Evolutionary conservation across 2,329 filamentous ascomycete species (phyloP).

Genomic region (Pyricularia sp.): DNA sequence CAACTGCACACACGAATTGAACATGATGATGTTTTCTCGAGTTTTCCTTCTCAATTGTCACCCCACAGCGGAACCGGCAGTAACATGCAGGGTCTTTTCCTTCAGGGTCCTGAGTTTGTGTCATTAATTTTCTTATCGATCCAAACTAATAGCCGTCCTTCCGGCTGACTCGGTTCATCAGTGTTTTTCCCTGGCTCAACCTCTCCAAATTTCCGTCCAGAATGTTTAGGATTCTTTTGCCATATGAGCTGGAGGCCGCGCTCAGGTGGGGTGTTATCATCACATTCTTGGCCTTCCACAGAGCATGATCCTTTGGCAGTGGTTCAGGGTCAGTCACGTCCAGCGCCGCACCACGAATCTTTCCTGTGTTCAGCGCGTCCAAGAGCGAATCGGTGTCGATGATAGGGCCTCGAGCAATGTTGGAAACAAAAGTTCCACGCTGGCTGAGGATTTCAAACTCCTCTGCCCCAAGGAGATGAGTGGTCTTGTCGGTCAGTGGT

Average conservation of each 20-base stretch:
- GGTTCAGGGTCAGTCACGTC: conserved; percentile 59
- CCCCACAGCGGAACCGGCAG: not conserved
- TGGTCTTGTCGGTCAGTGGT: conserved; percentile 26
- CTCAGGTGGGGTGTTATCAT: conserved; percentile 28
- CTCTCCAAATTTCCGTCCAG: conserved; percentile 8
- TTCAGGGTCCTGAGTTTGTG: not conserved
- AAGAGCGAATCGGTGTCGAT: conserved; percentile 31
- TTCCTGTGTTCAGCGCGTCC: conserved; percentile 27
- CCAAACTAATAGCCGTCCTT: conserved; percentile 9
- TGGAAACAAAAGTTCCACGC: conserved; percentile 38
- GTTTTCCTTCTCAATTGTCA: not conserved
- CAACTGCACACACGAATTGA: not conserved
- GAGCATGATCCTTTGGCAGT: conserved; percentile 40
- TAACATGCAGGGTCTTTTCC: not conserved
- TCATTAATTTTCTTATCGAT: not conserved
- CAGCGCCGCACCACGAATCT: conserved; percentile 41
- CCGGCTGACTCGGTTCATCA: conserved; percentile 11
- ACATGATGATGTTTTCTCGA: not conserved
- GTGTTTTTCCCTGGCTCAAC: conserved; percentile 7
- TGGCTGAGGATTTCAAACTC: conserved; percentile 16
- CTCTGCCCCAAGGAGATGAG: conserved; percentile 25
- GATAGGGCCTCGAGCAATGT: conserved; percentile 40
- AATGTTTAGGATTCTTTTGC: conserved; percentile 5
- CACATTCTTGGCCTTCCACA: conserved; percentile 49
- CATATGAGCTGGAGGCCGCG: conserved; percentile 5